A percentile compares a stretch with the other conserved stretches of the same genome.
phyloP scores from a whole-genome alignment of 306 rosid species.

The Oxytropis ochrocephala region DNA sequence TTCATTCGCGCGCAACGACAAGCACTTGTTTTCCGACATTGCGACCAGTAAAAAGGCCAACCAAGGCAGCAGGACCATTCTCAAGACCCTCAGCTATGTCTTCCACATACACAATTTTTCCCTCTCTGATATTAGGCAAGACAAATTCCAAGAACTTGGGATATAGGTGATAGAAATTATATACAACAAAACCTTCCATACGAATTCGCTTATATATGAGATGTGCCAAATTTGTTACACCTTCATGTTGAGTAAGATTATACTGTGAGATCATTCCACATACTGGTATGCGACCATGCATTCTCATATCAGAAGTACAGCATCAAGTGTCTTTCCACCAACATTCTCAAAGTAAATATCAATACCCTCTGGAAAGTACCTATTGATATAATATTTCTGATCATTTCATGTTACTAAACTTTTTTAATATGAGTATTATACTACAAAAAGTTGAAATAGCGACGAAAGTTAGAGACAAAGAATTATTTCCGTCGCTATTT shows the following conservation, averaged over 20 bases:
- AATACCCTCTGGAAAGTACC: constrained; percentile 25
- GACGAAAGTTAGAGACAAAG: too few species aligned
- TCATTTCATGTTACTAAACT: too few species aligned
- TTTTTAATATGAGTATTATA: too few species aligned
- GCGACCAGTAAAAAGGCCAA: not conserved
- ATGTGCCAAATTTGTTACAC: not conserved
- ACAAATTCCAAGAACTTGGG: constrained; percentile 15
- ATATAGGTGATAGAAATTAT: constrained; percentile 1
- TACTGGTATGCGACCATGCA: not conserved
- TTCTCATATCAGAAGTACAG: constrained; percentile 14
- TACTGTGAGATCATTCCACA: constrained; percentile 27
- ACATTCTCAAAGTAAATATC: constrained; percentile 19
- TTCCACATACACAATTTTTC: constrained; percentile 14
- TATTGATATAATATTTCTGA: not conserved
- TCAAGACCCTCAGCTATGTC: constrained; percentile 22
- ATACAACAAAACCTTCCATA: constrained; percentile 3
- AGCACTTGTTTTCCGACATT: not conserved
- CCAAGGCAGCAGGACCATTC: not conserved
- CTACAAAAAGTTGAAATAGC: too few species aligned
- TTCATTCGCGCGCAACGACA: not conserved
- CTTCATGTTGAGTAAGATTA: constrained; percentile 3
- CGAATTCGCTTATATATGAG: constrained; percentile 3
- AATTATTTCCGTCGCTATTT: too few species aligned
- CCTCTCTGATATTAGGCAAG: constrained; percentile 10
- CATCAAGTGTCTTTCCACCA: constrained; percentile 21